Evolutionary conservation across 73 alveolate species (phyloP).

Genomic region (Paraurostyla sp.): DNA sequence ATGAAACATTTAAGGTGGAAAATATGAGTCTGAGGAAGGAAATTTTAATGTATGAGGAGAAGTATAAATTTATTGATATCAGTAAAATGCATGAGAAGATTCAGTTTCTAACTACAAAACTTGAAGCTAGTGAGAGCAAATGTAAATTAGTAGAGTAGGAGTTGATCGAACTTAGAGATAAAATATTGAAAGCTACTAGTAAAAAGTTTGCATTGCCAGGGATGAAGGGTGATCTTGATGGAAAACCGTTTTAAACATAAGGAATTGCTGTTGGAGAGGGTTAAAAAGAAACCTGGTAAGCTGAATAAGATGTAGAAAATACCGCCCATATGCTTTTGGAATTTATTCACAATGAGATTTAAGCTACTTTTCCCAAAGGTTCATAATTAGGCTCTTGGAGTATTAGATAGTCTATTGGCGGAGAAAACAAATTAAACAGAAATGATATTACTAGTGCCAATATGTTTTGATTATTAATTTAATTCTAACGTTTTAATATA

Average conservation of each 20-base stretch:
- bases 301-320: conserved; percentile 20
- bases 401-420: neutral
- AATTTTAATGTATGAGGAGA: conserved; percentile 45
- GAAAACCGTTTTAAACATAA: too few relatives aligned
- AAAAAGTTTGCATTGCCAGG: neutral
- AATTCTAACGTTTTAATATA: neutral
- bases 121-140: neutral
- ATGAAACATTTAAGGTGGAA: neutral
- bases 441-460: neutral
- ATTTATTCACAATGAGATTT: conserved; percentile 29
- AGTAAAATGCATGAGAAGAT: conserved; percentile 47
- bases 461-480: too few relatives aligned
- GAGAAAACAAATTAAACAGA: too few relatives aligned
- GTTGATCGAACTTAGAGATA: conserved; percentile 48
- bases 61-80: conserved; percentile 47
- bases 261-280: neutral
- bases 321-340: conserved; percentile 8
- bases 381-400: conserved; percentile 3
- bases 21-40: conserved; percentile 3
- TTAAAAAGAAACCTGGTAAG: conserved; percentile 4
- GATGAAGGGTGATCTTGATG: neutral
- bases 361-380: conserved; percentile 4
- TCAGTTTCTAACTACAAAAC: neutral
- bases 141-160: conserved; percentile 21
- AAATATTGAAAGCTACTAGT: conserved; percentile 26